Conservation (phyloP, 805 yeast genomes). For the Priceomyces melissophilus region DNA sequence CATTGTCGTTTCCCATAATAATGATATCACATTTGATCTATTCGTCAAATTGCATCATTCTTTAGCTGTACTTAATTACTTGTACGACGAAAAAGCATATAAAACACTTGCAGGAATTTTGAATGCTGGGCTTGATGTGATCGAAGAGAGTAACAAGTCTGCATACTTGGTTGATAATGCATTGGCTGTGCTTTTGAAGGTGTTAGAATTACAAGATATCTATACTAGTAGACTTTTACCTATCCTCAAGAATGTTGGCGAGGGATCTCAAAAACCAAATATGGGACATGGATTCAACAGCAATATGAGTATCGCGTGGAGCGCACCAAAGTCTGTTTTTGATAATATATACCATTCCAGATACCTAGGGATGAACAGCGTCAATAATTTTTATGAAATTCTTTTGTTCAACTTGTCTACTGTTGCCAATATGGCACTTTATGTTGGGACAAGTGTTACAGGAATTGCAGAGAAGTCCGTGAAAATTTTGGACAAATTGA, state of each 20-base stretch:
- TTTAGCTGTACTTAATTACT: constrained; percentile 55
- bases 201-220: constrained; percentile 55
- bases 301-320: constrained; percentile 23
- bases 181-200: constrained; percentile 41
- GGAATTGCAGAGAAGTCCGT: constrained; percentile 54
- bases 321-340: constrained; percentile 17
- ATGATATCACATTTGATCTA: constrained; percentile 15
- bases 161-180: constrained; percentile 16
- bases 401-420: constrained; percentile 66
- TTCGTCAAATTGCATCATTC: constrained; percentile 68
- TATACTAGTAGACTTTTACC: constrained; percentile 56
- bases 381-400: constrained; percentile 67
- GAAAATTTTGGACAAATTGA: constrained; percentile 48
- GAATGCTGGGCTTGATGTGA: constrained; percentile 56
- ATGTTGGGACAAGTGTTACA: constrained; percentile 56
- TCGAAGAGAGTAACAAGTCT: constrained; percentile 38
- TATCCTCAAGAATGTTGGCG: constrained; percentile 39
- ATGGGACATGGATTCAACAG: constrained; percentile 22
- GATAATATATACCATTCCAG: constrained; percentile 39
- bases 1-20: constrained; percentile 18
- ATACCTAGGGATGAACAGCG: constrained; percentile 54
- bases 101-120: constrained; percentile 54
- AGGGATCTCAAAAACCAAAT: not conserved
- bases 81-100: constrained; percentile 60
- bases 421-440: constrained; percentile 70